phyloP scores from a whole-genome alignment of 768 basidiomycete species.

The Leccinum barrowsii region DNA sequence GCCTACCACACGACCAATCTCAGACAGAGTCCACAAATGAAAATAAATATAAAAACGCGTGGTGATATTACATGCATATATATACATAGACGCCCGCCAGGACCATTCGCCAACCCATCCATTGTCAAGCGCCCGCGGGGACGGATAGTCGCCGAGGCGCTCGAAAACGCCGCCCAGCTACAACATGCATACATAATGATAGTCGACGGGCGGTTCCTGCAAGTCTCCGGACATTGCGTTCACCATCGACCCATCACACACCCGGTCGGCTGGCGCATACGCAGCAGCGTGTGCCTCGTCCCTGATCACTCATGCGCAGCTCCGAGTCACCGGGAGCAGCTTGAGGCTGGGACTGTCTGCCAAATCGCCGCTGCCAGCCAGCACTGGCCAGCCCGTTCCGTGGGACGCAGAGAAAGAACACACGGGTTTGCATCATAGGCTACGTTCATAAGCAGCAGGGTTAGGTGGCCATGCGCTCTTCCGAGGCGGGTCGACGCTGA shows the following conservation, averaged over 20 bases:
- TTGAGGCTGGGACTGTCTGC: neutral
- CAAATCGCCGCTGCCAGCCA: neutral
- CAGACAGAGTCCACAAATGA: neutral
- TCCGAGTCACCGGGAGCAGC: too few relatives aligned
- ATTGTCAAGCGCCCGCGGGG: conserved; percentile 5
- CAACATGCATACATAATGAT: neutral
- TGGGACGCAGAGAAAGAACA: neutral
- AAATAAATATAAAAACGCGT: neutral
- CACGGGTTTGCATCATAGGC: conserved; percentile 3
- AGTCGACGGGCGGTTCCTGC: conserved; percentile 6
- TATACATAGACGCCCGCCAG: neutral
- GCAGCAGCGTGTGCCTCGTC: neutral
- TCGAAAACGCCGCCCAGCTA: conserved; percentile 6
- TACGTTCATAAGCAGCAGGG: conserved; percentile 10
- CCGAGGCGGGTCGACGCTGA: neutral
- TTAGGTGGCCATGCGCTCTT: conserved; percentile 11
- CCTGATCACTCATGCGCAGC: neutral
- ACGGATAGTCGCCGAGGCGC: conserved; percentile 1
- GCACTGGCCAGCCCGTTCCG: neutral
- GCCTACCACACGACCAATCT: neutral
- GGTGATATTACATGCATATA: neutral
- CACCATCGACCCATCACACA: neutral
- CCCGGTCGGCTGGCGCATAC: conserved; percentile 1
- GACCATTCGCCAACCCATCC: conserved; percentile 4
- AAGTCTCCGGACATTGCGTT: neutral